Evolutionary conservation across 352 stramenopile genomes (phyloP).

Genomic region (Phytopythium ostracodes): DNA sequence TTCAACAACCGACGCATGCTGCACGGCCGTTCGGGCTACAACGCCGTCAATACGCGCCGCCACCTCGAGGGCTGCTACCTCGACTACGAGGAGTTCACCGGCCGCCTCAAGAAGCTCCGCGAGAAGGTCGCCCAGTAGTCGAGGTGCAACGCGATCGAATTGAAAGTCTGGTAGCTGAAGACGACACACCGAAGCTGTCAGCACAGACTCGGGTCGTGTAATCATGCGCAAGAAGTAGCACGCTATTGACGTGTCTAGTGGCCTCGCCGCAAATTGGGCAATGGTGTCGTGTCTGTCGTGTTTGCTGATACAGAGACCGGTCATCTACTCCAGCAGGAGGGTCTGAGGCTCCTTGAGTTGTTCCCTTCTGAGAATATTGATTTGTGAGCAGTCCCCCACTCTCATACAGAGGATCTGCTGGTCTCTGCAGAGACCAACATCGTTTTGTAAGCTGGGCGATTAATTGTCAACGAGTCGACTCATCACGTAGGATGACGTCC

Average conservation of each 20-base stretch:
- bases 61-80: constrained; percentile 87
- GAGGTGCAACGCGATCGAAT: neutral
- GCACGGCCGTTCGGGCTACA: constrained; percentile 71
- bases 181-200: too few species aligned
- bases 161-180: too few species aligned
- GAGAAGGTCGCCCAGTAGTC: constrained; percentile 8
- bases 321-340: neutral
- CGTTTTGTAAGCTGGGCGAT: too few species aligned
- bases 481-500: neutral
- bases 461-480: too few species aligned
- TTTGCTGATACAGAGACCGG: neutral
- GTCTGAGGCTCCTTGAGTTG: neutral
- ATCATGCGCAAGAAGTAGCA: neutral
- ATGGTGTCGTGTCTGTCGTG: neutral
- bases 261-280: neutral
- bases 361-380: neutral
- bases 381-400: neutral
- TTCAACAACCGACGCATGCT: constrained; percentile 90
- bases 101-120: constrained; percentile 41
- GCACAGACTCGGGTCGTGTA: too few species aligned
- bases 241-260: neutral
- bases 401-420: too few species aligned
- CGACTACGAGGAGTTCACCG: constrained; percentile 79
- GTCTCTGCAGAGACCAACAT: neutral
- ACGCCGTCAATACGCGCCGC: constrained; percentile 29